These are phyloP conservation scores for Houttuynia cordata DNA, from an alignment of 164 flowering plant species.

Conservation along the genomic window DNA sequence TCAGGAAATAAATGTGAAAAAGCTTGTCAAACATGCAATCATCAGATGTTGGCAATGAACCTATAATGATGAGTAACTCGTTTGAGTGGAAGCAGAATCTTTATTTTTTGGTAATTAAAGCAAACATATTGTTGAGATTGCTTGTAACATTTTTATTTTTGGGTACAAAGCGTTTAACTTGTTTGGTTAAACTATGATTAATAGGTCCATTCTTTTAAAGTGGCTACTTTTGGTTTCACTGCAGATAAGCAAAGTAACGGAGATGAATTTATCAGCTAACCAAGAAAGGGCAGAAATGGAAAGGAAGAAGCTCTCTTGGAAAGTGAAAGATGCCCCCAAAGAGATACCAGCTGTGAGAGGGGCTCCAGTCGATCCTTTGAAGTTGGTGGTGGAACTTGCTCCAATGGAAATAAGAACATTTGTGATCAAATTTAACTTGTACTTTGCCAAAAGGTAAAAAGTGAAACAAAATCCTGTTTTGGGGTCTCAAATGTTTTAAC, in stretches of 20 bases:
- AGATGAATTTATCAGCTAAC: conserved; percentile 71
- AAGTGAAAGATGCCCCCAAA: conserved; percentile 32
- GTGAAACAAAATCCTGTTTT: background rate
- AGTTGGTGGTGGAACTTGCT: conserved; percentile 54
- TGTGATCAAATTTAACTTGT: conserved; percentile 23
- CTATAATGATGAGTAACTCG: too few species aligned
- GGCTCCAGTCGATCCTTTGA: conserved; percentile 43
- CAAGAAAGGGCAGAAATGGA: conserved; percentile 78
- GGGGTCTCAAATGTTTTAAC: too few species aligned
- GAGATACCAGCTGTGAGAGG: conserved; percentile 39
- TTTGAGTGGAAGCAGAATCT: too few species aligned
- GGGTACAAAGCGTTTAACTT: too few species aligned
- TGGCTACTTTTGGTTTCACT: background rate
- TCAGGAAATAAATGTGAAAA: too few species aligned
- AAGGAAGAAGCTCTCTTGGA: conserved; percentile 66
- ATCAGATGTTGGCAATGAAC: too few species aligned
- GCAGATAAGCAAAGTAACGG: conserved; percentile 63
- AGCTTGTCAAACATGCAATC: too few species aligned
- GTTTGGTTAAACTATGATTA: too few species aligned
- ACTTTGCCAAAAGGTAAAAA: conserved; percentile 7
- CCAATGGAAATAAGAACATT: conserved; percentile 94
- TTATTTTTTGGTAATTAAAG: too few species aligned
- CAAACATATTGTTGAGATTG: too few species aligned
- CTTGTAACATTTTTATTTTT: too few species aligned
- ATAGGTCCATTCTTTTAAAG: too few species aligned